Evolutionary conservation across 306 rosid species (phyloP), one percentile per base, ranked within the genome.

Genomic region (Lathyrus tuberosus): DNA sequence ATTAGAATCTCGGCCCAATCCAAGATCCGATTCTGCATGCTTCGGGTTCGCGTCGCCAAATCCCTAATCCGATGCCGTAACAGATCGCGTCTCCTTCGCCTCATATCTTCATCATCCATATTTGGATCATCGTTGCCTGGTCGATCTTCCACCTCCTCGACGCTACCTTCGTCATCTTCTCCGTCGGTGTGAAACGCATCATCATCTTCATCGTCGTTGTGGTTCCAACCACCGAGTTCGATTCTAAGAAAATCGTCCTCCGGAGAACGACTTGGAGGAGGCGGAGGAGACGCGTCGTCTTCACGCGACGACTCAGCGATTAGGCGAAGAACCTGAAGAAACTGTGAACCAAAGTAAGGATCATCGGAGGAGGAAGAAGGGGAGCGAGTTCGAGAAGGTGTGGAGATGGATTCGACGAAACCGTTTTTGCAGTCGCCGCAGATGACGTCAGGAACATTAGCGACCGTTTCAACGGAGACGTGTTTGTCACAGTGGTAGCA

Each of bases 351-450:
- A 10, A 79, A 81, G 59, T 79, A 56, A 13, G 89, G 91, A 57
- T 83, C 92, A 16, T 80, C 92, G 41, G 65, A 72, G 77, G 71
- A 86, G 6, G 85, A 35, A 1, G 83, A 76, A 5, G 83, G 41
- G 57, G 70, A 42, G 43, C 69, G 78, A 54, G 81, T 12, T 33
- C 78, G 69, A 7, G 86, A 58, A 4, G 79, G 79, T 1, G 87
- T 70, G 4, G 89, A 58, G 17, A 91, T 75, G 17, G 83, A 75
- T 76, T 88, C 97, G 5, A 91, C 96, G 67, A 88, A 91, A 15
- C 97, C 97, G 77, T 81, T 65, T 84, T 91, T 88, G 87, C 97
- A 91, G 38, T 91, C 97, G 69, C 70, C 71, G 86, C 97, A 91
- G 38, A 86, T 69, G 65, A 91, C 37, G 78, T 91, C 97, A 2